Base-by-base conservation (phyloP, 371 early-diverging fungal genomes). In the Agmasoma carcini region DNA sequence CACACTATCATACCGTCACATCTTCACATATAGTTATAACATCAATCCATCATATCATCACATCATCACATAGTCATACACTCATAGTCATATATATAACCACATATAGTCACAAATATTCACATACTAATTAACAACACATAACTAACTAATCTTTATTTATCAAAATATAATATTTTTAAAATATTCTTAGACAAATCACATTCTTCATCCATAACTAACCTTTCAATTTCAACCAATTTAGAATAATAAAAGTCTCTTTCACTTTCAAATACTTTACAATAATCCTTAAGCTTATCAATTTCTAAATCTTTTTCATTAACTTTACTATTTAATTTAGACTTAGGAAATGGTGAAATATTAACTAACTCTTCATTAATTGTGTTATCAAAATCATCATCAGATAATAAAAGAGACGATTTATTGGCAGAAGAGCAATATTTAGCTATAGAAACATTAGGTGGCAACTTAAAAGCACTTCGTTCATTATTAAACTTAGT, bases 171-270 rank as follows among this genome's bases (percentile, higher is more conserved):
- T 11, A 62, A 50, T 36, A 62, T 48, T 14, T 49, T 37, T 34
- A 55, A 34, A 23, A 62, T 48, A 27, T 51, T 45, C 14, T 36
- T 49, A 34, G 48, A 55, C 6, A 55, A 30, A 6, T 41, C 45
- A 22, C 51, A 43, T 17, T 48, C 49, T 11, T 36, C 27, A 23
- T 19, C 29, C 23, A 30, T 46, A 11, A 40, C 33, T 39, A 62
- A 45, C 22, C 55, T 54, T 51, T 66, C 66, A 27, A 66, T 52
- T 30, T 40, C 34, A n/a, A 60, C 36, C 12, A 66, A 37, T 36
- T 59, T 66, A 26, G 31, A 37, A 39, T 53, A 66, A 51, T 66
- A 66, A 27, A 59, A 66, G 39, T 66, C 44, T 40, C 58, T 59
- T 43, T 66, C 60, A 29, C 40, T 43, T 41, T 59, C 66, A 37